phyloP scores from a whole-genome alignment of 1,284 basidiomycete species.

The Rhodotorula sp. region DNA sequence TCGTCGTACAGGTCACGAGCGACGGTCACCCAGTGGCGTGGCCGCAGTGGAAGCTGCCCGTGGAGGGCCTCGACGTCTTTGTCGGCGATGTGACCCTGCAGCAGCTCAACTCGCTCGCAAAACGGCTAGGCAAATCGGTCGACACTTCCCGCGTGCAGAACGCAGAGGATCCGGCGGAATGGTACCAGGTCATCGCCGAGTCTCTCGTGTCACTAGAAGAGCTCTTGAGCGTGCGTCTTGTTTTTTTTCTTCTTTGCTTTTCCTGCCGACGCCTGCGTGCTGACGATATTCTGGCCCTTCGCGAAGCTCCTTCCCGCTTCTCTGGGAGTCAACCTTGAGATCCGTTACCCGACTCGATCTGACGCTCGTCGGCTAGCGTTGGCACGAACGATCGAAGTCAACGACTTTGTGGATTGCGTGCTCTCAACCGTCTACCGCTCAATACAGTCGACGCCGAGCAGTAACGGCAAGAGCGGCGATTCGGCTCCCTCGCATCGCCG shows the following conservation, averaged over 20 bases:
- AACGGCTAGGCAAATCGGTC: conserved; percentile 55
- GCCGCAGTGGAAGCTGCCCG: conserved; percentile 68
- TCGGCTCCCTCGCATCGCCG: conserved; percentile 31
- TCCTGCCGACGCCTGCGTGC: not conserved
- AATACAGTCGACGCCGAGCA: conserved; percentile 23
- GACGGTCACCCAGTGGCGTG: conserved; percentile 84
- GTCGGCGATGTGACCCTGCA: conserved; percentile 77
- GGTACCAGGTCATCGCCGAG: conserved; percentile 58
- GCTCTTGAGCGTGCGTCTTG: conserved; percentile 63
- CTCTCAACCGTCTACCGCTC: conserved; percentile 72
- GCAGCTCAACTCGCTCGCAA: conserved; percentile 72
- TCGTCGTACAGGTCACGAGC: conserved; percentile 85
- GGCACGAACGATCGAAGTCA: conserved; percentile 62
- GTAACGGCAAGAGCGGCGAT: not conserved
- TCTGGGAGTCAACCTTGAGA: conserved; percentile 74
- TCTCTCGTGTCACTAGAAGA: conserved; percentile 69
- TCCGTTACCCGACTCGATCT: conserved; percentile 62
- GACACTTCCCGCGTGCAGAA: conserved; percentile 40
- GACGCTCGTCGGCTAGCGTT: conserved; percentile 49
- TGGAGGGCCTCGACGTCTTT: conserved; percentile 69
- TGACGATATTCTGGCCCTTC: not conserved
- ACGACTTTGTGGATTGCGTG: conserved; percentile 76
- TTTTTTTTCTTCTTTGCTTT: conserved; percentile 7
- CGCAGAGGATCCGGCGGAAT: conserved; percentile 55
- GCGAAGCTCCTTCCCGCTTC: conserved; percentile 66